phyloP scores from a whole-genome alignment of 1,284 basidiomycete species.

The Ustilago trichophora region DNA sequence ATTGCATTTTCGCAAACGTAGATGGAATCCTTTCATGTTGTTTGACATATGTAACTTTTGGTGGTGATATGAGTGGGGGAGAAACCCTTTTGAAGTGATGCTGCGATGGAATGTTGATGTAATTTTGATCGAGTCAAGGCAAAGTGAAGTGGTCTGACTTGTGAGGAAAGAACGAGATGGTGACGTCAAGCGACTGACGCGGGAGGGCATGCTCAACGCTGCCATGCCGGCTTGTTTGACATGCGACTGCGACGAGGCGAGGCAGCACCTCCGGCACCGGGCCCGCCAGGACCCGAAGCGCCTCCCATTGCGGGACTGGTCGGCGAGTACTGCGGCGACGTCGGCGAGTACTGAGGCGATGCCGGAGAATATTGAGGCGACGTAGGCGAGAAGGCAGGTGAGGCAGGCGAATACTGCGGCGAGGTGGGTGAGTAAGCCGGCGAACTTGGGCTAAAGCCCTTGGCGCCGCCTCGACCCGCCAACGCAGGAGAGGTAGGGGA shows the following conservation, averaged over 20 bases:
- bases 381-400: conserved; percentile 80
- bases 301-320: conserved; percentile 55
- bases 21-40: no score
- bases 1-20: no score
- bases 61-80: no score
- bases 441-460: conserved; percentile 49
- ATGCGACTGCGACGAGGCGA: conserved; percentile 59
- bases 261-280: conserved; percentile 55
- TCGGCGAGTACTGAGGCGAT: conserved; percentile 63
- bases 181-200: background rate
- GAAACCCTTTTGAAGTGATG: no score
- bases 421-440: conserved; percentile 62
- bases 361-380: conserved; percentile 70
- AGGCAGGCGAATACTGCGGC: conserved; percentile 60
- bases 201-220: no score
- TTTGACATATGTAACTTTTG: no score
- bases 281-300: conserved; percentile 20
- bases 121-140: no score
- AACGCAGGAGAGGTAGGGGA: conserved; percentile 47
- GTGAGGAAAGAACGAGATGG: no score
- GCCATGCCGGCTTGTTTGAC: conserved; percentile 60
- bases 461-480: conserved; percentile 40
- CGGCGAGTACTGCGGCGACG: conserved; percentile 59
- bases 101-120: conserved; percentile 7
- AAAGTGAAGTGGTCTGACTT: no score